Evolutionary conservation across 768 basidiomycete species (phyloP).

Genomic region (Plicaturopsis crispa): DNA sequence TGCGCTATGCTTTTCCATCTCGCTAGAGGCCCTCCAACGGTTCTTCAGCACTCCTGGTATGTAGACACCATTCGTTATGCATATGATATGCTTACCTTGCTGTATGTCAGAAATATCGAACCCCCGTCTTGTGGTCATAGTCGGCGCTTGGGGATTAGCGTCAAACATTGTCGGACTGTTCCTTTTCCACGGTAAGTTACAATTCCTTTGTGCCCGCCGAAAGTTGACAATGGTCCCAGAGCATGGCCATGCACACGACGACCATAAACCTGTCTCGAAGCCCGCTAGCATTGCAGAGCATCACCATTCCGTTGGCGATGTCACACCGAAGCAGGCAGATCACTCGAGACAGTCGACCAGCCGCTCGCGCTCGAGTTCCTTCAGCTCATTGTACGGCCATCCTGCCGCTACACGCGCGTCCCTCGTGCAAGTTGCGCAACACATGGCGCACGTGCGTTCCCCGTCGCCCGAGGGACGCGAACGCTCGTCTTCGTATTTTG

Average conservation of each 20-base stretch:
- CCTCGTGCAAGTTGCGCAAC: conserved; percentile 77
- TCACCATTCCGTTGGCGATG: conserved; percentile 10
- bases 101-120: conserved; percentile 69
- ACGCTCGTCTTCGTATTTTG: neutral
- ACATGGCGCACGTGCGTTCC: conserved; percentile 56
- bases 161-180: conserved; percentile 93
- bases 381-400: conserved; percentile 65
- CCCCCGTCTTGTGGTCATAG: conserved; percentile 81
- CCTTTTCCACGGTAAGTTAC: conserved; percentile 80
- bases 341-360: conserved; percentile 4
- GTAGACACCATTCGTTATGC: conserved; percentile 10
- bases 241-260: conserved; percentile 63
- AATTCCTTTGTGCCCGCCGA: conserved; percentile 4
- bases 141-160: conserved; percentile 81
- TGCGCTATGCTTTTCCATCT: conserved; percentile 94
- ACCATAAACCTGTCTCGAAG: conserved; percentile 28
- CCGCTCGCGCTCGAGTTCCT: conserved; percentile 33
- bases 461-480: conserved; percentile 11
- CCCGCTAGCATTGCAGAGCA: conserved; percentile 27
- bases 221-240: conserved; percentile 29
- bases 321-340: conserved; percentile 20
- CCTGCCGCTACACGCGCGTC: conserved; percentile 66
- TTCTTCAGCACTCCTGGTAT: conserved; percentile 81
- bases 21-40: conserved; percentile 83
- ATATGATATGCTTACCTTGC: conserved; percentile 5